A percentile compares a stretch with the other conserved stretches of the same genome.
Evolutionary conservation across 2,329 filamentous ascomycete genomes (phyloP).

Genomic region (Zopfia rhizophila): DNA sequence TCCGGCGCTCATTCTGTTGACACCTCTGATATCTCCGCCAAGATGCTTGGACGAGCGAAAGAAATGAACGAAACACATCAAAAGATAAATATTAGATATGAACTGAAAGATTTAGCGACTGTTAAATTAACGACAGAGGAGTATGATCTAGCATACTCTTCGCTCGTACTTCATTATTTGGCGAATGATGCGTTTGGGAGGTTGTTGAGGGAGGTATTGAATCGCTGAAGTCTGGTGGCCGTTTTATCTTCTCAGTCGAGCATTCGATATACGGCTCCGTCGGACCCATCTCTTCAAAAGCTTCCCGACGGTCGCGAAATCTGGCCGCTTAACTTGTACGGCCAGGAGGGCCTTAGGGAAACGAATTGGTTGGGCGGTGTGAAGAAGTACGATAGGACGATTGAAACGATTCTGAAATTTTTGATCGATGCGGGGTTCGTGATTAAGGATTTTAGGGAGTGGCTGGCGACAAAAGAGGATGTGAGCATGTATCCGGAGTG

Average conservation of each 20-base stretch:
- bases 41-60: conserved; percentile 55
- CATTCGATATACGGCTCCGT: conserved; percentile 60
- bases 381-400: conserved; percentile 60
- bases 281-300: conserved; percentile 2
- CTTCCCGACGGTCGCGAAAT: conserved; percentile 4
- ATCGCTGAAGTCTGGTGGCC: conserved; percentile 48
- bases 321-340: conserved; percentile 46
- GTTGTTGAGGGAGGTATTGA: conserved; percentile 45
- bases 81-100: conserved; percentile 10
- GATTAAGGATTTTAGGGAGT: conserved; percentile 46
- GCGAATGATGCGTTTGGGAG: conserved; percentile 3
- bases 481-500: conserved; percentile 43
- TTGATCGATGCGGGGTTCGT: conserved; percentile 52
- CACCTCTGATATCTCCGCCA: conserved; percentile 54
- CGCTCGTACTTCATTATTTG: conserved; percentile 22
- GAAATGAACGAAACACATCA: conserved; percentile 19
- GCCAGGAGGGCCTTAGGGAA: conserved; percentile 53
- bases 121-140: neutral
- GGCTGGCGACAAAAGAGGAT: conserved; percentile 29
- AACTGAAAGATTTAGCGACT: conserved; percentile 9
- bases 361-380: conserved; percentile 58
- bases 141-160: conserved; percentile 17
- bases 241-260: conserved; percentile 59
- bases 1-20: conserved; percentile 41
- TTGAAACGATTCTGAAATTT: conserved; percentile 54